Evolutionary conservation across 2,329 filamentous ascomycete species (phyloP).

Genomic region (Xylaria hypoxylon): DNA sequence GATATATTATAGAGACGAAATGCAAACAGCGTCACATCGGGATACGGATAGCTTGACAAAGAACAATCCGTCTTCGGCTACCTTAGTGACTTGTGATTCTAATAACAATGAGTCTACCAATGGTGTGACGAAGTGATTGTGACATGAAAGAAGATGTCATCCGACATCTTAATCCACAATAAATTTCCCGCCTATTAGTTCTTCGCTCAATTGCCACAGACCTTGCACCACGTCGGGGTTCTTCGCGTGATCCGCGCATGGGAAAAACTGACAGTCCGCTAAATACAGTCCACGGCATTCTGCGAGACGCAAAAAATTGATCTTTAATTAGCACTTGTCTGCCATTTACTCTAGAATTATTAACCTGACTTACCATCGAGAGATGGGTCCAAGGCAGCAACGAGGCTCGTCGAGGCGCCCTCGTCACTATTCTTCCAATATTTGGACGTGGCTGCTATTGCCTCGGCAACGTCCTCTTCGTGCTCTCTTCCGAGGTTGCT

Average conservation of each 20-base stretch:
- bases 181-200: conserved; percentile 55
- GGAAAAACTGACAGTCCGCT: conserved; percentile 54
- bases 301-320: conserved; percentile 23
- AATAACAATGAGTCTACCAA: neutral
- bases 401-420: conserved; percentile 52
- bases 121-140: neutral
- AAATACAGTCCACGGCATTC: conserved; percentile 53
- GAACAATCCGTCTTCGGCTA: neutral
- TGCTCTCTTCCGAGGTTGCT: conserved; percentile 53
- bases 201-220: conserved; percentile 58
- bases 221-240: conserved; percentile 52
- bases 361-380: conserved; percentile 45
- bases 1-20: neutral
- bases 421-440: conserved; percentile 53
- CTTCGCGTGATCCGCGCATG: conserved; percentile 45
- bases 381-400: conserved; percentile 52
- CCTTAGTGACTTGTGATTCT: neutral
- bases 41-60: neutral
- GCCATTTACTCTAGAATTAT: neutral
- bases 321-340: conserved; percentile 10
- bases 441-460: conserved; percentile 45
- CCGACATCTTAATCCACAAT: conserved; percentile 14
- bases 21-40: neutral
- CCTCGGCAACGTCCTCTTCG: conserved; percentile 49
- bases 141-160: no score